Conservation (phyloP, 305 asterid species). For the Salvia sclarea region DNA sequence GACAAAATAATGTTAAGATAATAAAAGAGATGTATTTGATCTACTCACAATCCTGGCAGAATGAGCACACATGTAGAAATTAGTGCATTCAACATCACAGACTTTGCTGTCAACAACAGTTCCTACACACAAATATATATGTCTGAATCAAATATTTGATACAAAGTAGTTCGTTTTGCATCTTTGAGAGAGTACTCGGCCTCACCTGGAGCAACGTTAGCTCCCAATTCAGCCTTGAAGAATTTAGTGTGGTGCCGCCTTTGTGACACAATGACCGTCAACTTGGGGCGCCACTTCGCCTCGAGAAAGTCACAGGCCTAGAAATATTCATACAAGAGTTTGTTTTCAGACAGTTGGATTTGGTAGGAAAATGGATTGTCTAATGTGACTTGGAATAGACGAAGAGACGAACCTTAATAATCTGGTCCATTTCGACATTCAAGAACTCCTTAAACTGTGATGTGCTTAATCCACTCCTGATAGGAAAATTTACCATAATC, state of each 20-base stretch:
- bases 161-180: not conserved
- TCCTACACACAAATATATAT: constrained; percentile 38
- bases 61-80: constrained; percentile 56
- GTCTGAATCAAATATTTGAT: not conserved
- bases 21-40: not conserved
- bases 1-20: not conserved
- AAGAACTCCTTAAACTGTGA: constrained; percentile 44
- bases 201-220: constrained; percentile 49
- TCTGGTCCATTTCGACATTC: constrained; percentile 48
- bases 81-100: constrained; percentile 45
- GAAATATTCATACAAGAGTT: not conserved
- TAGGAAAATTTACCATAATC: not conserved
- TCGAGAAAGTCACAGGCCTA: constrained; percentile 57
- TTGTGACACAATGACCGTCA: constrained; percentile 50
- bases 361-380: not conserved
- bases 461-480: constrained; percentile 47
- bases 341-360: not conserved
- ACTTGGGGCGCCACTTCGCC: constrained; percentile 56
- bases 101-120: constrained; percentile 48
- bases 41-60: constrained; percentile 38
- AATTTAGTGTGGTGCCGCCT: constrained; percentile 59
- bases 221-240: constrained; percentile 38
- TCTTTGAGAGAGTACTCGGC: not conserved
- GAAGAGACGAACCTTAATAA: constrained; percentile 43
- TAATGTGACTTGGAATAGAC: not conserved